Base-by-base conservation (phyloP, 768 basidiomycete genomes). In the Ramaria sp. region DNA sequence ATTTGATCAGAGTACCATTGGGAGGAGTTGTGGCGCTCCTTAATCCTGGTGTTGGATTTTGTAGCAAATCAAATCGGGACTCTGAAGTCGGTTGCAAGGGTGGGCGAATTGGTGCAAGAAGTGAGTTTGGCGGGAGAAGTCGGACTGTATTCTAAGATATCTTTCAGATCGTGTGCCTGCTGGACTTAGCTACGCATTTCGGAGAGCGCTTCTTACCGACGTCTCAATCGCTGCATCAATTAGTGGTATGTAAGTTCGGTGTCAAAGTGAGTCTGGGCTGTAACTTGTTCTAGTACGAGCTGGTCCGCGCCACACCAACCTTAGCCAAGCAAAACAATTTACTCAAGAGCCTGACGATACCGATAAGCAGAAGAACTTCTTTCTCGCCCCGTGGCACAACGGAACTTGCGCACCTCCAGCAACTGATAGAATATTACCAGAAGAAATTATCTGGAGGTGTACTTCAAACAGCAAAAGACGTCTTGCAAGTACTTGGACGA, bases 1-100 rank as follows among this genome's bases (percentile, higher is more conserved):
- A 30, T 30, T 38, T 44, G 13, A 57, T n/a, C 53, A 85, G 83
- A 78, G 8, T 85, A 85, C 59, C 68, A 78, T 41, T 86, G 85
- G 83, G 68, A 72, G 56, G 79, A 81, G 48, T 61, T 84, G 12
- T 87, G 83, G 85, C 70, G 66, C 49, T 74, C 79, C 5, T 59
- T 83, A 10, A 59, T 83, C 24, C 74, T 72, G 3, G 60, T 85
- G 2, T 66, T 85, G 12, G 71, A 66, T 24, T 85, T 85, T 60
- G 56, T 83, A 15, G 69, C 75, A 9, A 73, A 66, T n/a, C 82
- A 77, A 63, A 38, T 59, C 16, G 60, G 58, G 20, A 39, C 39
- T 24, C 63, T 83, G n/a, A 62, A 68, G 75, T 77, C 8, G 76
- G 75, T 0, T 76, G 76, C 24, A 22, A 38, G 25, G 0, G 63